Base-by-base conservation (phyloP, 768 basidiomycete genomes). In the Leccinum olivaceopallidum region DNA sequence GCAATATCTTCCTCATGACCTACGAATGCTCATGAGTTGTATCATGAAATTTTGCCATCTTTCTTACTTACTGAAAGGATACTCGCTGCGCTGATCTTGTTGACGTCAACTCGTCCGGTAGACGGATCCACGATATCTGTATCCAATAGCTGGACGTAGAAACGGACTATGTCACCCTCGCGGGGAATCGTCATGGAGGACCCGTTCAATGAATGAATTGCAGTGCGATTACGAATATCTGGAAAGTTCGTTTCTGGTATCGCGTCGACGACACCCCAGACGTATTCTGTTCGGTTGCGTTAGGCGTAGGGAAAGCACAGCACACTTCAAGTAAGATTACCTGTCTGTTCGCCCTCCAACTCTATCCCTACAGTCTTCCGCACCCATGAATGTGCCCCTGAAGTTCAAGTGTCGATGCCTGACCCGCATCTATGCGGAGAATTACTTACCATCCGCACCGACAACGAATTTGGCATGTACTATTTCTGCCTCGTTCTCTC, bases 251-350 rank as follows among this genome's bases (percentile, higher is more conserved):
- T 90, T n/a, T 85, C 80, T 0, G 87, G 87, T 26, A 83, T 66
- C 54, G 84, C 77, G 71, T 92, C 92, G 20, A 92, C 74, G 4
- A 94, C 92, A 3, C 92, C 92, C 92, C 92, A 94, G 20, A 93
- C 80, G 59, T 83, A 88, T 56, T 92, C 86, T 75, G 78, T 80
- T 51, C 18, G n/a, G 14, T 32, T 58, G 30, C 5, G 47, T 63
- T 12, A 60, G 47, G 12, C 18, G 34, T 30, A 8, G 34, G 24
- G 44, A 7, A 60, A 57, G 34, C 5, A 32, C 10, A 52, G 5
- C 18, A 53, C 12, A 55, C 36, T n/a, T 5, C 20, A 1, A 8
- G 18, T 14, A 6, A 10, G 4, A 39, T 65, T 57, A 75, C 81
- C 80, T n/a, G 76, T 81, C 65, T 75, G 76, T 65, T 83, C 80